Conservation (phyloP, 108 stramenopile species). For the Cylindrotheca fusiformis region DNA sequence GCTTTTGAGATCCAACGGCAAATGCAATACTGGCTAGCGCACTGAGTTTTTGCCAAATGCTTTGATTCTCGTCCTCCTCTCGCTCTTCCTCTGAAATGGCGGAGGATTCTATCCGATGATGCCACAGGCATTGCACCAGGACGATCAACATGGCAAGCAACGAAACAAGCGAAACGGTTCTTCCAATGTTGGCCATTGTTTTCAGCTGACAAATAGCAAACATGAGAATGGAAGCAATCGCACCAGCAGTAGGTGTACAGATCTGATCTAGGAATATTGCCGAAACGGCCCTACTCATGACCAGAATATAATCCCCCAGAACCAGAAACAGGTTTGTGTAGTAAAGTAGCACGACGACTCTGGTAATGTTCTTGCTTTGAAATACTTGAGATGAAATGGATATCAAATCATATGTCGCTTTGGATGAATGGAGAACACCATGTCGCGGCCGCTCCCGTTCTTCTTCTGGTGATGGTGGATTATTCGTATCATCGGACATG, state of each 20-base stretch:
- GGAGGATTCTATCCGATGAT: slow-evolving; percentile 17
- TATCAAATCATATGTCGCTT: slow-evolving; percentile 51
- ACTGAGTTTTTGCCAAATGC: slow-evolving; percentile 39
- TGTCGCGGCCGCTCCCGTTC: background rate
- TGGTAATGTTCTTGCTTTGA: slow-evolving; percentile 2
- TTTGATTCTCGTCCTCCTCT: slow-evolving; percentile 1
- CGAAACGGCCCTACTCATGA: slow-evolving; percentile 51
- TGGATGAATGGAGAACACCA: background rate
- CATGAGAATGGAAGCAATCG: slow-evolving; percentile 51
- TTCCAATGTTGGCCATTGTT: slow-evolving; percentile 62
- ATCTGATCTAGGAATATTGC: slow-evolving; percentile 49
- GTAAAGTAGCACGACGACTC: slow-evolving; percentile 42
- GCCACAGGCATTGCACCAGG: slow-evolving; percentile 48
- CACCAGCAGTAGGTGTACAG: slow-evolving; percentile 55
- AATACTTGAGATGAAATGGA: slow-evolving; percentile 47
- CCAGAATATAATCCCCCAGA: slow-evolving; percentile 50
- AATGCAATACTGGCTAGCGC: slow-evolving; percentile 55
- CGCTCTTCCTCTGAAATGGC: background rate
- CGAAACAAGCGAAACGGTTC: slow-evolving; percentile 38
- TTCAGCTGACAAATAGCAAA: slow-evolving; percentile 58
- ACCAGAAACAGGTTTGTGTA: slow-evolving; percentile 60
- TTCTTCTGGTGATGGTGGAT: background rate
- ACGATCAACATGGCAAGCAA: slow-evolving; percentile 50
- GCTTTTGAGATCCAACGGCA: slow-evolving; percentile 61
- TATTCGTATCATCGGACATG: no score